Conservation (phyloP, 495 filamentous ascomycete species). For the Penicillium antarcticum region DNA sequence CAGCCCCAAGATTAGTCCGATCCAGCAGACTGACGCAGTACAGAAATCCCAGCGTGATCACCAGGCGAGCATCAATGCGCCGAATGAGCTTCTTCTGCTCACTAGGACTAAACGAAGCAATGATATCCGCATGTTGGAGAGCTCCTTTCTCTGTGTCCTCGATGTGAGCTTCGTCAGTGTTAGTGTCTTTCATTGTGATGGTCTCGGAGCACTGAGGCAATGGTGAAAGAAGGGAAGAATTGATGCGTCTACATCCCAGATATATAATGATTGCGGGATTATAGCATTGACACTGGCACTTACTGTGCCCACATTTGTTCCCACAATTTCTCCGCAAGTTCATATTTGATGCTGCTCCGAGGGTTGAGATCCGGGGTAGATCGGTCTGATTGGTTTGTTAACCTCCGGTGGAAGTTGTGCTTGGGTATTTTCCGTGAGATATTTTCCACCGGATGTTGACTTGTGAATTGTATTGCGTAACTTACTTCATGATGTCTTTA, state of each 20-base stretch:
- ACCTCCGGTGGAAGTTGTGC: background rate
- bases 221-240: background rate
- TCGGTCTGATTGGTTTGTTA: background rate
- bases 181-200: background rate
- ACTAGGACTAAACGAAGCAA: background rate
- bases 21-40: constrained; percentile 8
- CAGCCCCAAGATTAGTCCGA: constrained; percentile 5
- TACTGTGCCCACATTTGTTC: too few species aligned
- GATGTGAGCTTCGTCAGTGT: background rate
- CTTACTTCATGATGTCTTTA: too few species aligned
- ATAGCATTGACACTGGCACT: background rate
- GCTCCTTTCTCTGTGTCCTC: background rate
- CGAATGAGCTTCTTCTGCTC: constrained; percentile 9
- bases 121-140: background rate
- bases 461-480: too few species aligned
- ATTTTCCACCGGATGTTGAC: background rate
- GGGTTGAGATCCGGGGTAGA: background rate
- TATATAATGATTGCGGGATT: constrained; percentile 1
- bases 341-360: background rate
- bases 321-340: constrained; percentile 1
- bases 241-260: background rate
- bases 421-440: background rate
- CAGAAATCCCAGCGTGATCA: constrained; percentile 3
- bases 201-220: background rate
- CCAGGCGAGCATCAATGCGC: constrained; percentile 3